Conservation (phyloP, 1,284 basidiomycete genomes). For the Hypsizygus ulmarius region DNA sequence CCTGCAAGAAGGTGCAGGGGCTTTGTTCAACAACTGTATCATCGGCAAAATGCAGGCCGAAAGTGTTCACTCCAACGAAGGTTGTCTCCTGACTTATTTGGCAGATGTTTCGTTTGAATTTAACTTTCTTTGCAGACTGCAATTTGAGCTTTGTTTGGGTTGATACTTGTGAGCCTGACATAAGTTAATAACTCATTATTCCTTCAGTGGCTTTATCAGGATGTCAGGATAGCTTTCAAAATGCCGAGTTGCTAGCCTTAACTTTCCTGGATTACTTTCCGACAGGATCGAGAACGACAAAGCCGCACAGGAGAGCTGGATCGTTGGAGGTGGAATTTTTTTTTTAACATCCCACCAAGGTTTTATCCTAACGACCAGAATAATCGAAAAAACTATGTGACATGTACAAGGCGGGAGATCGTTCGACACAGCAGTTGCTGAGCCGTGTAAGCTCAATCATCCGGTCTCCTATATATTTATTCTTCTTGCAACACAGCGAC, state of each 20-base stretch:
- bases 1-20: conserved; percentile 27
- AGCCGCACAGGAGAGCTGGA: conserved; percentile 7
- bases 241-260: too few relatives aligned
- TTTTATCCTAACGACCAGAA: too few relatives aligned
- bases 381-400: not conserved
- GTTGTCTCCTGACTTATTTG: conserved; percentile 6
- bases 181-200: too few relatives aligned
- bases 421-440: conserved; percentile 9
- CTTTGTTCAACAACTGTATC: conserved; percentile 29
- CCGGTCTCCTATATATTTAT: too few relatives aligned
- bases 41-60: conserved; percentile 34
- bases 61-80: conserved; percentile 32
- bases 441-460: conserved; percentile 1
- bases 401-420: conserved; percentile 7
- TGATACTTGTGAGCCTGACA: conserved; percentile 4
- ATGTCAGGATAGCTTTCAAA: too few relatives aligned
- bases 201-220: too few relatives aligned
- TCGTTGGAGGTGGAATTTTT: not conserved
- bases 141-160: conserved; percentile 25
- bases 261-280: not conserved
- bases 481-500: not conserved
- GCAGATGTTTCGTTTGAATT: not conserved
- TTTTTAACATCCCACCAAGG: not conserved
- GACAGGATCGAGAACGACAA: conserved; percentile 7
- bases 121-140: conserved; percentile 2